These are phyloP conservation scores for Verticillium nubilum DNA, from an alignment of 2,329 filamentous ascomycete species.

Conservation along the genomic window DNA sequence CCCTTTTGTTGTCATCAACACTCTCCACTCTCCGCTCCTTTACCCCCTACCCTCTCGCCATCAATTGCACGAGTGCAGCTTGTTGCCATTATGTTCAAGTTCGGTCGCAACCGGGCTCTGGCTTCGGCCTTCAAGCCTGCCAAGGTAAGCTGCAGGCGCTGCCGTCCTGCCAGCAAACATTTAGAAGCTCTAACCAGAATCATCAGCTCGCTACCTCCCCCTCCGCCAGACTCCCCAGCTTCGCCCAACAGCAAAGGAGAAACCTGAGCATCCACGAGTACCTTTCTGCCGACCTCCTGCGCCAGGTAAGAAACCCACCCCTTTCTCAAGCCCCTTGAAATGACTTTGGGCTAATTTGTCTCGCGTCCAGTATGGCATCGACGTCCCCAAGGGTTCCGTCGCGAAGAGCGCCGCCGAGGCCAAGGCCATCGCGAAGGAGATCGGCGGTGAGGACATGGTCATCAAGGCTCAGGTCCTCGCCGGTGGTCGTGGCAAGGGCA, in stretches of 20 bases:
- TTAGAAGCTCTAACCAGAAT: not conserved
- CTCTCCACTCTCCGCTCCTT: slow-evolving; percentile 2
- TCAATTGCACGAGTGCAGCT: slow-evolving; percentile 11
- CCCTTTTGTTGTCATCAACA: slow-evolving; percentile 1
- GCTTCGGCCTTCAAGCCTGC: slow-evolving; percentile 73
- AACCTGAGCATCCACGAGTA: slow-evolving; percentile 98
- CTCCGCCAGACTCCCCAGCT: slow-evolving; percentile 54
- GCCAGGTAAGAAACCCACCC: slow-evolving; percentile 44
- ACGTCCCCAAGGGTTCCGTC: slow-evolving; percentile 84
- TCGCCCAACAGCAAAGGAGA: slow-evolving; percentile 73
- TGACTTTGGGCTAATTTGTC: not conserved
- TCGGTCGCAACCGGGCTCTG: slow-evolving; percentile 76
- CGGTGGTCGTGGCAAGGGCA: slow-evolving; percentile 94
- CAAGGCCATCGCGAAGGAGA: slow-evolving; percentile 82
- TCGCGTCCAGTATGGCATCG: slow-evolving; percentile 74
- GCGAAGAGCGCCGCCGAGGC: slow-evolving; percentile 81
- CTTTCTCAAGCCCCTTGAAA: not conserved
- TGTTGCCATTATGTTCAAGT: slow-evolving; percentile 69
- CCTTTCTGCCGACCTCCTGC: slow-evolving; percentile 87
- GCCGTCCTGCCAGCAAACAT: not conserved
- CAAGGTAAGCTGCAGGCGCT: slow-evolving; percentile 51
- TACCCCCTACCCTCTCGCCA: not conserved
- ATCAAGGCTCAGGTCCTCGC: slow-evolving; percentile 99
- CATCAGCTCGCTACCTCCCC: slow-evolving; percentile 34
- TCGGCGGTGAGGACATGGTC: slow-evolving; percentile 94